Conservation (phyloP, 805 yeast species). For the Kodamaea neixiangensis region DNA sequence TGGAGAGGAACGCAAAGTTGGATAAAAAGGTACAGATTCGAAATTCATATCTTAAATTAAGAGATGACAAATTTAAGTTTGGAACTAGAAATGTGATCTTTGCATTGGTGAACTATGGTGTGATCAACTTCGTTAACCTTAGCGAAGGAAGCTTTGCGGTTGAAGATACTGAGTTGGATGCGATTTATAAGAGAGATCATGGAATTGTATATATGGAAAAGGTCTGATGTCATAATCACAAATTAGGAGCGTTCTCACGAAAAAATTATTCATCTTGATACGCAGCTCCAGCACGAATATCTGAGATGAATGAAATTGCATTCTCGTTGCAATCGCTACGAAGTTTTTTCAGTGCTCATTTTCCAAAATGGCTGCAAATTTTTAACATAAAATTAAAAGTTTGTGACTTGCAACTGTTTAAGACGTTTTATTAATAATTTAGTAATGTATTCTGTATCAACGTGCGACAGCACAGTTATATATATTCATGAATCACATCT, state of each 20-base stretch:
- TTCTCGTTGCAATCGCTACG: too few species aligned
- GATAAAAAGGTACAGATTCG: slow-evolving; percentile 22
- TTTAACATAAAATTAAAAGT: too few species aligned
- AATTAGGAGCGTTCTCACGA: not conserved
- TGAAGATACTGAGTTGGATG: slow-evolving; percentile 18
- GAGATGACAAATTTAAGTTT: slow-evolving; percentile 47
- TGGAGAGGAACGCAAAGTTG: slow-evolving; percentile 30
- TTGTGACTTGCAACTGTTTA: too few species aligned
- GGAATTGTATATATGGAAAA: slow-evolving; percentile 18
- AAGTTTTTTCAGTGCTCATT: not conserved
- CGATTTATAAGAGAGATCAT: slow-evolving; percentile 19
- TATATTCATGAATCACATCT: not conserved
- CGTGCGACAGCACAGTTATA: not conserved
- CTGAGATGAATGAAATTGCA: too few species aligned
- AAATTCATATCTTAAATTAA: slow-evolving; percentile 26
- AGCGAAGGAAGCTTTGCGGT: slow-evolving; percentile 52
- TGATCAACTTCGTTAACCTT: slow-evolving; percentile 63
- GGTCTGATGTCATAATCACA: not conserved
- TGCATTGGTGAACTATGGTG: slow-evolving; percentile 78
- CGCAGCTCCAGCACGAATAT: not conserved
- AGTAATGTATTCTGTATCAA: not conserved
- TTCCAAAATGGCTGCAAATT: not conserved
- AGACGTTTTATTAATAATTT: too few species aligned
- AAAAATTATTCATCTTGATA: not conserved
- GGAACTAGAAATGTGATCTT: slow-evolving; percentile 57